These are phyloP conservation scores for Pleurotus sapidus DNA, from an alignment of 768 basidiomycete species.

Conservation along the genomic window DNA sequence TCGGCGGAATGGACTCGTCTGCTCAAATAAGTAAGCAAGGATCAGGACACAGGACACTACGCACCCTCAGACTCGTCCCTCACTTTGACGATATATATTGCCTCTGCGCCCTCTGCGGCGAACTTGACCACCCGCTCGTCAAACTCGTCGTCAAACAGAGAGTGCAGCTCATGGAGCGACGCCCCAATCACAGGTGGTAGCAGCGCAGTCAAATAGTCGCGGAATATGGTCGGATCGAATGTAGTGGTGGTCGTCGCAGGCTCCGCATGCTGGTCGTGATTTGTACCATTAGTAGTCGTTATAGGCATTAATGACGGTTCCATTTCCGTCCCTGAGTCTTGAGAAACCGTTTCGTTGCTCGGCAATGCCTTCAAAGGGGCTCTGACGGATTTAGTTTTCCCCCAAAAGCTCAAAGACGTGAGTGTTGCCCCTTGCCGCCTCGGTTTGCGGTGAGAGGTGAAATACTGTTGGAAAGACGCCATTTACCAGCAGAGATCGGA, in stretches of 20 bases:
- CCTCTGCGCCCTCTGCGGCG: slow-evolving; percentile 71
- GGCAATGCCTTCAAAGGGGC: slow-evolving; percentile 15
- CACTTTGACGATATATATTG: slow-evolving; percentile 79
- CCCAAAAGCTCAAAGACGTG: slow-evolving; percentile 20
- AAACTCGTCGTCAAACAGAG: slow-evolving; percentile 70
- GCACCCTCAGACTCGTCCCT: slow-evolving; percentile 74
- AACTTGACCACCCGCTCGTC: slow-evolving; percentile 75
- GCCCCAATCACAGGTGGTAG: slow-evolving; percentile 86
- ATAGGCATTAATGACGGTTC: slow-evolving; percentile 22
- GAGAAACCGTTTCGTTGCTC: not conserved
- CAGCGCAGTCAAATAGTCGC: slow-evolving; percentile 65
- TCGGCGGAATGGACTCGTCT: slow-evolving; percentile 63
- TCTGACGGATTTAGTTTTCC: slow-evolving; percentile 16
- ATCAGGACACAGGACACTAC: slow-evolving; percentile 17
- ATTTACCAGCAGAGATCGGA: slow-evolving; percentile 10
- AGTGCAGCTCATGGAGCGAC: slow-evolving; percentile 56
- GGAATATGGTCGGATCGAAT: slow-evolving; percentile 73
- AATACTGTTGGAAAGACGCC: slow-evolving; percentile 25
- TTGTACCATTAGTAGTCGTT: slow-evolving; percentile 25
- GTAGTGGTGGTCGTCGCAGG: slow-evolving; percentile 20
- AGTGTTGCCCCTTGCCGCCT: slow-evolving; percentile 8
- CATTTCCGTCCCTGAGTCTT: slow-evolving; percentile 12
- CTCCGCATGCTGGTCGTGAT: slow-evolving; percentile 20
- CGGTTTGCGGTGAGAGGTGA: slow-evolving; percentile 21
- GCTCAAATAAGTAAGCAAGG: slow-evolving; percentile 9